Evolutionary conservation across 2,329 filamentous ascomycete species (phyloP).

Genomic region (Talaromyces sp.): DNA sequence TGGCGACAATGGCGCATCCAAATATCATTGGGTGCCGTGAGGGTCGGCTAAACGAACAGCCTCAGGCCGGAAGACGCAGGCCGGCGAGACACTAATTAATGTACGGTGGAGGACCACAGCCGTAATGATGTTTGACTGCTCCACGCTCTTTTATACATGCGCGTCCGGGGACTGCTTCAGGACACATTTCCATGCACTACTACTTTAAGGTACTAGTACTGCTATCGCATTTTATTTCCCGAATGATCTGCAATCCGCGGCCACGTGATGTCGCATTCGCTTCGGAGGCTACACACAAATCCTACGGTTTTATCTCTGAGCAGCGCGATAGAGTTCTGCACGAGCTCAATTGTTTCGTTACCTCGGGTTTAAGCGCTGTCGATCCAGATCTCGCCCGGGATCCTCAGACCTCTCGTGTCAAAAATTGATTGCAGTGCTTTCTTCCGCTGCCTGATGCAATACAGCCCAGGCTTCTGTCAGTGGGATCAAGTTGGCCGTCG

Average conservation of each 20-base stretch:
- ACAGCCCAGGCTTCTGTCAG: conserved; percentile 26
- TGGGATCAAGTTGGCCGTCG: conserved; percentile 18
- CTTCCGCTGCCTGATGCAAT: conserved; percentile 26
- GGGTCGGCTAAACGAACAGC: not conserved
- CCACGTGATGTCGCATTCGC: not conserved
- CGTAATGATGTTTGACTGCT: too few relatives aligned
- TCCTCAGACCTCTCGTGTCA: not conserved
- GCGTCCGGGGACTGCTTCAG: not conserved
- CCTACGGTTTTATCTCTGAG: not conserved
- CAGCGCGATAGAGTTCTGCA: too few relatives aligned
- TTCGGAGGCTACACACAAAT: not conserved
- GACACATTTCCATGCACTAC: not conserved
- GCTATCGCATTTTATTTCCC: not conserved
- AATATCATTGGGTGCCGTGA: not conserved
- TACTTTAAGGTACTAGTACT: not conserved
- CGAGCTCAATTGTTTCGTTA: not conserved
- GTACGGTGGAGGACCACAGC: not conserved
- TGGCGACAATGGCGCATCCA: not conserved
- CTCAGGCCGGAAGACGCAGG: not conserved
- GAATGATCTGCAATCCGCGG: not conserved
- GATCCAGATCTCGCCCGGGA: not conserved
- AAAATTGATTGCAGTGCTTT: conserved; percentile 30
- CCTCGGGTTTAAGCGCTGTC: not conserved
- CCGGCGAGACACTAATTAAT: not conserved
- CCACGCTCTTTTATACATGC: not conserved